A percentile compares a stretch with the other conserved stretches of the same genome.
Conservation (phyloP, 805 yeast genomes). For the Suhomyces sp. region DNA sequence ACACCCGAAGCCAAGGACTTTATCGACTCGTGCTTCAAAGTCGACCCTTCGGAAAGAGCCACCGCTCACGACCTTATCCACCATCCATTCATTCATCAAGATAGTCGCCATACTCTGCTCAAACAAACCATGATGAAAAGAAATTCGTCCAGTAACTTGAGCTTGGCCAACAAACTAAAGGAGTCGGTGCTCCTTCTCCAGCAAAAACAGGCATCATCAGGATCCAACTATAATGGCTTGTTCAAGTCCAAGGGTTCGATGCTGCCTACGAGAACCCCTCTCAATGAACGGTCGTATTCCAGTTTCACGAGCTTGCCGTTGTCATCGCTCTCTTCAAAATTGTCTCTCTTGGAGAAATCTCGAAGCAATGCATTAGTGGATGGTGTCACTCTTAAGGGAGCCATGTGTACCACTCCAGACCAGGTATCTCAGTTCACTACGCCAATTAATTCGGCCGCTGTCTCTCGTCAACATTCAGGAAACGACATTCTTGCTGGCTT, state of each 20-base stretch:
- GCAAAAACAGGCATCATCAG: background rate
- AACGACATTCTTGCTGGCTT: slow-evolving; percentile 3
- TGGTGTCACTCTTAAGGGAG: slow-evolving; percentile 22
- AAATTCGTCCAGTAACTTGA: background rate
- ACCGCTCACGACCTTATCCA: slow-evolving; percentile 43
- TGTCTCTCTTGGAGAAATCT: slow-evolving; percentile 15
- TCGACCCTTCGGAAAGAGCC: slow-evolving; percentile 46
- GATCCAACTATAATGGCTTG: too few species aligned
- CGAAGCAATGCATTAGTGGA: slow-evolving; percentile 11
- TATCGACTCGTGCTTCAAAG: slow-evolving; percentile 50
- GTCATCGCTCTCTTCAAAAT: slow-evolving; percentile 8
- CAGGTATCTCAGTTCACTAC: slow-evolving; percentile 25
- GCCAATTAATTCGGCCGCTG: slow-evolving; percentile 15
- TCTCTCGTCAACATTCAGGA: slow-evolving; percentile 12
- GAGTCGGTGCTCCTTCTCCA: slow-evolving; percentile 5
- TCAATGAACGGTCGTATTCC: too few species aligned
- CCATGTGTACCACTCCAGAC: slow-evolving; percentile 27
- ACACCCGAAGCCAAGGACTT: slow-evolving; percentile 57
- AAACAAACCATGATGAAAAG: background rate
- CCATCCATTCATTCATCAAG: slow-evolving; percentile 40
- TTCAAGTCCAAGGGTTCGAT: too few species aligned
- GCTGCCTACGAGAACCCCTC: background rate
- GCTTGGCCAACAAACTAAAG: slow-evolving; percentile 5
- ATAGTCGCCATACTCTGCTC: background rate
- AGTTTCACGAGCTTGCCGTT: background rate